Base-by-base conservation (phyloP, 129 eudicot species). In the Lonicera japonica region DNA sequence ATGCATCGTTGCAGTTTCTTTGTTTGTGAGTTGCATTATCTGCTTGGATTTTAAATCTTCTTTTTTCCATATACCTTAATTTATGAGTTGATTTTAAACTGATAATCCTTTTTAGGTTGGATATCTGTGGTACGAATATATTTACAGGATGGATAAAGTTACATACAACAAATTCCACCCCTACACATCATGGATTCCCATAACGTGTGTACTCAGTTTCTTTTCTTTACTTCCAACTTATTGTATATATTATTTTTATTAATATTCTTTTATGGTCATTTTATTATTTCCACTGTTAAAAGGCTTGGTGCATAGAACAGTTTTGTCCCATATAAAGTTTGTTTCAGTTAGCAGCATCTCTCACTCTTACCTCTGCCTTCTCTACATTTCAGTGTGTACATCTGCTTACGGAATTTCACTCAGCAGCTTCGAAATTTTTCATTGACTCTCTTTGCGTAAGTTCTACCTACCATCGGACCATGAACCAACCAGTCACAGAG, bases 111-210 rank as follows among this genome's bases (percentile, higher is more conserved):
- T 67, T 66, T 82, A 90, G 97, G 92, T 75, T 70, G 97, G 97
- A 62, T 90, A 86, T 61, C 56, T 83, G 80, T 90, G 97, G 97
- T 86, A 83, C 41, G 95, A 90, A 67, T 86, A 66, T 73, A 83
- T 86, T 61, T 90, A 90, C 87, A 90, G 79, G 85, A 66, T 86
- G 89, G 97, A 90, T 77, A 90, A 81, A 63, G 72, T 78, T 64
- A 57, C 95, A 61, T 90, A 90, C 76, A 90, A 86, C 79, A 90
- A 83, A 80, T 80, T 66, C 67, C 97, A 90, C 68, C 97, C 97
- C 25, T 86, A 86, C 92, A 90, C 97, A 34, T 90, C 97, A 58
- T 90, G 97, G 97, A 90, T 90, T 39, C 97, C 97, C 18, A 90
- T 90, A 81, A 90, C 89, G 97, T 90, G 25, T 36, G 95, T 68